Conservation (phyloP, 129 eudicot species). For the Flaveria ramosissima region DNA sequence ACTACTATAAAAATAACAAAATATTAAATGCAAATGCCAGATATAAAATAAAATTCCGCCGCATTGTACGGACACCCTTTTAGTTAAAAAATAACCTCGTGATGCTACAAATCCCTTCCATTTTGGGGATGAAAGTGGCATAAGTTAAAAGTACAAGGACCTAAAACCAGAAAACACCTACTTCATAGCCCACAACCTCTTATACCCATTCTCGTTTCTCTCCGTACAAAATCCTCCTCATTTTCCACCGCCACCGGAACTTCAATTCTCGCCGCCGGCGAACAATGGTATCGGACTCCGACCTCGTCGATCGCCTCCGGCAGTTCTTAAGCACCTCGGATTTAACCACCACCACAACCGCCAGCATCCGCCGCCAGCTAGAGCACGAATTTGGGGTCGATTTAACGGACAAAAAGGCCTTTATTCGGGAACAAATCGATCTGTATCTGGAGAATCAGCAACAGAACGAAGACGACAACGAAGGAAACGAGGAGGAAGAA, state of each 20-base stretch:
- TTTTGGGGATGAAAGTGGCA: too few species aligned
- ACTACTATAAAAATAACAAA: too few species aligned
- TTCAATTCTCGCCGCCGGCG: conserved; percentile 36
- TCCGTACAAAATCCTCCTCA: conserved; percentile 2
- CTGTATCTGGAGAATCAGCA: conserved; percentile 34
- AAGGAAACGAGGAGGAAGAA: conserved; percentile 21
- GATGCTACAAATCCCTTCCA: too few species aligned
- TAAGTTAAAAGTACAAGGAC: too few species aligned
- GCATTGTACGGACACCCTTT: too few species aligned
- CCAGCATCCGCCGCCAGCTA: conserved; percentile 59
- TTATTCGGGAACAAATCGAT: conserved; percentile 75
- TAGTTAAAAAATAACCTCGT: too few species aligned
- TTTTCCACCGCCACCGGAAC: conserved; percentile 30
- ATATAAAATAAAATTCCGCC: too few species aligned
- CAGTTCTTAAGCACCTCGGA: conserved; percentile 61
- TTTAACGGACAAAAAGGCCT: conserved; percentile 68
- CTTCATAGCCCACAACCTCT: conserved; percentile 24
- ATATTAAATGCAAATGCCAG: too few species aligned
- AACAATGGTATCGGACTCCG: conserved; percentile 72
- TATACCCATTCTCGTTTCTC: conserved; percentile 14
- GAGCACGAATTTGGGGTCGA: conserved; percentile 79
- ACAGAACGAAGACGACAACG: not conserved
- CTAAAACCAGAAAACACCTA: too few species aligned
- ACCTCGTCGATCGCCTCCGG: conserved; percentile 61
- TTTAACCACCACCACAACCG: conserved; percentile 69